A percentile compares a stretch with the other conserved stretches of the same genome.
Evolutionary conservation across 257 asterid genomes (phyloP).

Genomic region (Solanum infundibuliforme): DNA sequence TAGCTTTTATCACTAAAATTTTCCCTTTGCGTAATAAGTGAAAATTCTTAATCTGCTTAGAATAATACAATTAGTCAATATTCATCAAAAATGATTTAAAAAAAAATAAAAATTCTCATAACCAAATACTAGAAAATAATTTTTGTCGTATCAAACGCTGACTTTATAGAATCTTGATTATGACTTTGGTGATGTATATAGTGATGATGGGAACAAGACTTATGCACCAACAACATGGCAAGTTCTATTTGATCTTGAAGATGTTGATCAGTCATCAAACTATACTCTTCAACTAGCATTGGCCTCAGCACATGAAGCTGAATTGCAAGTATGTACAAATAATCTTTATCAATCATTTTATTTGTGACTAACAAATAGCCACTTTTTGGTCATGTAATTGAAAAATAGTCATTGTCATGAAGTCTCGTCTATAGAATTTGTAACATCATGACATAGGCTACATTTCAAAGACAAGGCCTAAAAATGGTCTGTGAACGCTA

Average conservation of each 20-base stretch:
- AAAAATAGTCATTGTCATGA: not conserved
- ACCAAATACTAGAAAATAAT: not conserved
- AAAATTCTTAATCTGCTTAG: not conserved
- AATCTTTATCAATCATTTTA: not conserved
- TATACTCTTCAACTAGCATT: conserved; percentile 64
- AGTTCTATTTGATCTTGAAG: conserved; percentile 37
- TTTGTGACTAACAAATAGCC: not conserved
- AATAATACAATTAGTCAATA: not conserved
- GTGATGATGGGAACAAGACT: conserved; percentile 49
- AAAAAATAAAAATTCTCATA: not conserved
- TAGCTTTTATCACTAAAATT: not conserved
- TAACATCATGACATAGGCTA: not conserved
- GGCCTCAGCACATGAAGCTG: conserved; percentile 69
- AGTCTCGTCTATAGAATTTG: not conserved
- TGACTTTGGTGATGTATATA: not conserved
- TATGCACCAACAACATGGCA: conserved; percentile 75
- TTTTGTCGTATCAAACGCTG: not conserved
- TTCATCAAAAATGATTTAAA: not conserved
- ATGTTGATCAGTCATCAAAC: conserved; percentile 16
- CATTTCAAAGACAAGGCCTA: not conserved
- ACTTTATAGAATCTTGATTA: not conserved
- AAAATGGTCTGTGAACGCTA: not conserved
- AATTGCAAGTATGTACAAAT: conserved; percentile 39
- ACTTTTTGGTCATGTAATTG: too few relatives aligned
- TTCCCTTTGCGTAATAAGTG: not conserved